Evolutionary conservation across 169 alveolate genomes (phyloP).

Genomic region (Plasmodium ovale): DNA sequence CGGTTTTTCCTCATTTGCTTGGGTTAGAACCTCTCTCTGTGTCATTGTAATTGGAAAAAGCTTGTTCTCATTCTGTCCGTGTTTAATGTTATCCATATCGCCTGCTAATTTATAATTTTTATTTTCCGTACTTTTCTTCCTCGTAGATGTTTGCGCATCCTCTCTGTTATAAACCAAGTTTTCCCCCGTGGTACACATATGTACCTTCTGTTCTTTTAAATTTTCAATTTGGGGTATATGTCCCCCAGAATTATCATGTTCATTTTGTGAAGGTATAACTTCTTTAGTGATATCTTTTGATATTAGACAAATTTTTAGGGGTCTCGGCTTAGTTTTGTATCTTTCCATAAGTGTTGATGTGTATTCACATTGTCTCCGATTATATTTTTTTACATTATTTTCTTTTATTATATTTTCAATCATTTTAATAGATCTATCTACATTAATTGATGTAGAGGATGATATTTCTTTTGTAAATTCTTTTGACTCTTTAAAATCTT

Average conservation of each 20-base stretch:
- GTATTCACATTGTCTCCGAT: slow-evolving; percentile 63
- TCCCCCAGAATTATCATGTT: not conserved
- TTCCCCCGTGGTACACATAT: not conserved
- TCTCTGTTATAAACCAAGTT: not conserved
- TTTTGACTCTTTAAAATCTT: slow-evolving; percentile 56
- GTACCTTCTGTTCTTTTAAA: not conserved
- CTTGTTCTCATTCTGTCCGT: not conserved
- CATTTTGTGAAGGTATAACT: not conserved
- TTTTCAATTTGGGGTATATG: not conserved
- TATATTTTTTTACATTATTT: slow-evolving; percentile 47
- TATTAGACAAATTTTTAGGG: slow-evolving; percentile 35
- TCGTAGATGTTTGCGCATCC: not conserved
- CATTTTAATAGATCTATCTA: slow-evolving; percentile 42
- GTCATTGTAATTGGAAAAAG: not conserved
- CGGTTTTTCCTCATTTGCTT: not conserved
- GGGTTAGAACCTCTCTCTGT: too few species aligned
- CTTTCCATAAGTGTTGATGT: slow-evolving; percentile 20
- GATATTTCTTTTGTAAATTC: slow-evolving; percentile 1
- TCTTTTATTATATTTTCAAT: slow-evolving; percentile 48
- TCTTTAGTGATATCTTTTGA: slow-evolving; percentile 13
- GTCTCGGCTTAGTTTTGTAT: slow-evolving; percentile 27
- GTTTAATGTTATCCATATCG: not conserved
- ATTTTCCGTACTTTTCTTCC: too few species aligned
- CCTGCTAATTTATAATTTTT: too few species aligned
- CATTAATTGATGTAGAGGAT: not conserved